Percentiles rank a stretch among this genome's conserved stretches.
phyloP scores from a whole-genome alignment of 495 filamentous ascomycete species.

The Penicillium daleae region DNA sequence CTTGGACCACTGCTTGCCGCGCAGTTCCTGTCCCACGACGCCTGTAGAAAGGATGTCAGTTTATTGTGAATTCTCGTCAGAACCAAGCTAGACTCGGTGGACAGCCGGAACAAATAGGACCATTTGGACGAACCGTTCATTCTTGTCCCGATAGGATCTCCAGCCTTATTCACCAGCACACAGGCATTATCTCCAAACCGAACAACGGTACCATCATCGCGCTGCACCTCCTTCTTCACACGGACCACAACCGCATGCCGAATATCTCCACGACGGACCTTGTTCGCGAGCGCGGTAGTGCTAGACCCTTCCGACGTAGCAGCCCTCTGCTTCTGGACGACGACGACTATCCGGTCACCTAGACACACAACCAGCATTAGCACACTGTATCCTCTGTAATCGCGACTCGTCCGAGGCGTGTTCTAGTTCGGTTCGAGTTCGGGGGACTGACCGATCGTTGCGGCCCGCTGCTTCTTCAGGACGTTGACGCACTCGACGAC shows the following conservation, averaged over 20 bases:
- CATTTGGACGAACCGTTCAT: constrained; percentile 68
- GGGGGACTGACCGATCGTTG: constrained; percentile 77
- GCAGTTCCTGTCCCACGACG: constrained; percentile 83
- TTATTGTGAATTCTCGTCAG: constrained; percentile 4
- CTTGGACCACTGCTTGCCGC: constrained; percentile 92
- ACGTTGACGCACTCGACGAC: constrained; percentile 96
- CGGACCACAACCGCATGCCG: constrained; percentile 95
- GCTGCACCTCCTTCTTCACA: constrained; percentile 81
- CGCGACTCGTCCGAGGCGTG: no score
- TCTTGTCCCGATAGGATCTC: constrained; percentile 91
- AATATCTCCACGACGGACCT: constrained; percentile 95
- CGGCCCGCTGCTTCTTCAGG: constrained; percentile 84
- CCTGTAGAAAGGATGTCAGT: constrained; percentile 51
- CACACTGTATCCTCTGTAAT: no score
- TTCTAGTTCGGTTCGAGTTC: not conserved
- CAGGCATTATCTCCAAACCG: constrained; percentile 98
- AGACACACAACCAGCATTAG: constrained; percentile 18
- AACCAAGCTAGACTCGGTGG: not conserved
- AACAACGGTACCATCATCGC: constrained; percentile 85
- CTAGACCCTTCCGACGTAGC: constrained; percentile 66
- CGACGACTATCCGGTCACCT: constrained; percentile 97
- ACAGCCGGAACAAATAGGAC: not conserved
- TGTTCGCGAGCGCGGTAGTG: constrained; percentile 71
- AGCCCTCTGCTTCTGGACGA: constrained; percentile 92
- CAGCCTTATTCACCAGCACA: constrained; percentile 94